phyloP scores from a whole-genome alignment of 139 green algal genomes.

The Ettlia oleoabundans region DNA sequence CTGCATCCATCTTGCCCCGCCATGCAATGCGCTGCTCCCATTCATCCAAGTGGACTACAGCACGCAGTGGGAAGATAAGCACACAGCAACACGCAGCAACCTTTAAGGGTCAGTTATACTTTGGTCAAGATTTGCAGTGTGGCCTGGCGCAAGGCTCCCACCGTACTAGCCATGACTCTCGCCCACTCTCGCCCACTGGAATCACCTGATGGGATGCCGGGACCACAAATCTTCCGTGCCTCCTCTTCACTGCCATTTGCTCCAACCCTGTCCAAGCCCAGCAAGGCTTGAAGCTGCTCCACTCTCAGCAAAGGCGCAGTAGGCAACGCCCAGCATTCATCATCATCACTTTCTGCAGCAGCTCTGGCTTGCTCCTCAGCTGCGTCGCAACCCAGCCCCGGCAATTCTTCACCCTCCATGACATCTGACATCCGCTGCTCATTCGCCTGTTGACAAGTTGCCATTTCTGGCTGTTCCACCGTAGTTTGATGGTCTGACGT shows the following conservation, averaged over 20 bases:
- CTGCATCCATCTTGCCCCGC: background rate
- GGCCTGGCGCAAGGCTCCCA: too few relatives aligned
- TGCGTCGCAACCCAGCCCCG: constrained; percentile 10
- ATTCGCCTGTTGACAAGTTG: too few relatives aligned
- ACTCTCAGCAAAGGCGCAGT: constrained; percentile 14
- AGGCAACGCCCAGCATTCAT: background rate
- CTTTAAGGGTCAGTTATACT: too few relatives aligned
- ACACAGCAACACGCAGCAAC: too few relatives aligned
- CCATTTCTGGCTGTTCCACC: too few relatives aligned
- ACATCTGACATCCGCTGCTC: too few relatives aligned
- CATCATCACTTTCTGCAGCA: constrained; percentile 23
- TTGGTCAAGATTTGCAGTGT: too few relatives aligned
- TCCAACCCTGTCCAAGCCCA: too few relatives aligned
- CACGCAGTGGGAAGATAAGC: background rate
- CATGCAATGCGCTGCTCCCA: constrained; percentile 38
- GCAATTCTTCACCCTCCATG: background rate
- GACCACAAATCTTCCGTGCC: background rate
- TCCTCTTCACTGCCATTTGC: background rate
- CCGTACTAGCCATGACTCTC: too few relatives aligned
- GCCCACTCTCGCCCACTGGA: too few relatives aligned
- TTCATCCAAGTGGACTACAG: background rate
- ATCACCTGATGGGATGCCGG: background rate
- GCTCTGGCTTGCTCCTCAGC: background rate
- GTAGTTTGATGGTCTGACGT: too few relatives aligned
- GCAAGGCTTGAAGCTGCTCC: background rate